Percentiles rank a stretch among this genome's conserved stretches.
phyloP scores from a whole-genome alignment of 805 yeast genomes.

The Candida piceae region DNA sequence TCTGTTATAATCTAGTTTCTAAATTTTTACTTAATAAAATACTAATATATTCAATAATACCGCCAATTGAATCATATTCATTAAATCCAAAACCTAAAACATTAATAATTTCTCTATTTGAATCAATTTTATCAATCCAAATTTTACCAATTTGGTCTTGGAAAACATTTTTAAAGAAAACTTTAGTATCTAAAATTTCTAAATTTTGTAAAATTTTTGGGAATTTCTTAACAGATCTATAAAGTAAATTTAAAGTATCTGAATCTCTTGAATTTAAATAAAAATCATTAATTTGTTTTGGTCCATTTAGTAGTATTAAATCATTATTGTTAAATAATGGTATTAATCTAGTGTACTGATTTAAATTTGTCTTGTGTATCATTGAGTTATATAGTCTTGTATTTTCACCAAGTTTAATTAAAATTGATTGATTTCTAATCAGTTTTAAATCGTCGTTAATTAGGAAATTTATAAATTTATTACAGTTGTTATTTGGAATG shows the following conservation, averaged over 20 bases:
- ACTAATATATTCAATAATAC: constrained; percentile 8
- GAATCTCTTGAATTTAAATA: constrained; percentile 18
- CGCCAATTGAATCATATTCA: constrained; percentile 13
- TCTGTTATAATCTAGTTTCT: constrained; percentile 3
- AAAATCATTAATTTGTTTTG: constrained; percentile 17
- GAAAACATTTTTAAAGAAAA: constrained; percentile 10
- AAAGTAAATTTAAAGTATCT: constrained; percentile 14
- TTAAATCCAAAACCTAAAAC: constrained; percentile 14
- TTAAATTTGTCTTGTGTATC: constrained; percentile 11
- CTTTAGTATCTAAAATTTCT: constrained; percentile 7
- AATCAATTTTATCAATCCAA: constrained; percentile 2
- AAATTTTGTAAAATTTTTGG: constrained; percentile 10
- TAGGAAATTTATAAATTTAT: constrained; percentile 10
- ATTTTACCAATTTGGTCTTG: constrained; percentile 9
- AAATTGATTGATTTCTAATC: constrained; percentile 12
- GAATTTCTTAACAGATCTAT: constrained; percentile 10
- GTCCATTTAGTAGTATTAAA: constrained; percentile 14
- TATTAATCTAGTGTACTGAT: constrained; percentile 16
- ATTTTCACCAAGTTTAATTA: constrained; percentile 3
- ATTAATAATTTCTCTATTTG: constrained; percentile 5
- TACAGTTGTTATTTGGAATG: constrained; percentile 7
- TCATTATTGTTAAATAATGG: constrained; percentile 10
- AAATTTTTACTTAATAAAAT: constrained; percentile 3
- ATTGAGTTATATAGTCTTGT: constrained; percentile 6
- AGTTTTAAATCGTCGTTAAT: constrained; percentile 5